Evolutionary conservation across 2,329 filamentous ascomycete genomes (phyloP).

Genomic region (Arthrobotrys musiformis): DNA sequence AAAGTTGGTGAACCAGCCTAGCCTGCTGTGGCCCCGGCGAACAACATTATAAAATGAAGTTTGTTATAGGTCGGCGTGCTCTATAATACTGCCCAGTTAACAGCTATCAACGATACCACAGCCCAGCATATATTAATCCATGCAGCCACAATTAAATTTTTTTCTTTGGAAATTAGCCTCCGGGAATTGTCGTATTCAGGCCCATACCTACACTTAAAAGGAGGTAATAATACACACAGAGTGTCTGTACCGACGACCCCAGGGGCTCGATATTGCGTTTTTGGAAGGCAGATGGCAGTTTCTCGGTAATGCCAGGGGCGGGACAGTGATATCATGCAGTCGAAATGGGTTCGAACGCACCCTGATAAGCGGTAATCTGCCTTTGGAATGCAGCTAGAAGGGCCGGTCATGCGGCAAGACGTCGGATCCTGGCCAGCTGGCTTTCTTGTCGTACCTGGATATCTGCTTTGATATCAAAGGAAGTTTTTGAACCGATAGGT

Average conservation of each 20-base stretch:
- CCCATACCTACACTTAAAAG: neutral
- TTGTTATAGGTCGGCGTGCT: no score
- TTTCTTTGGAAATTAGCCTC: no score
- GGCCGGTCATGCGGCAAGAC: constrained; percentile 10
- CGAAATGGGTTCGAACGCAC: constrained; percentile 4
- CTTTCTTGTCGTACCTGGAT: neutral
- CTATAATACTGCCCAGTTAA: no score
- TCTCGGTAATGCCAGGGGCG: constrained; percentile 18
- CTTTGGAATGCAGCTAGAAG: constrained; percentile 21
- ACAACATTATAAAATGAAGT: no score
- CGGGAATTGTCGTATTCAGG: no score
- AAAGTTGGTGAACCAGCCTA: no score
- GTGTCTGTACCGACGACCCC: neutral
- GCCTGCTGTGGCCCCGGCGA: no score
- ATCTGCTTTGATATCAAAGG: no score
- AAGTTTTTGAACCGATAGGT: no score
- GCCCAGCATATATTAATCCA: no score
- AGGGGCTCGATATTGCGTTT: constrained; percentile 7
- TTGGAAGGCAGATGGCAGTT: neutral
- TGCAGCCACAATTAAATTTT: no score
- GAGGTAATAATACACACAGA: neutral
- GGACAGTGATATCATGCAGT: constrained; percentile 15
- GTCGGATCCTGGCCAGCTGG: neutral
- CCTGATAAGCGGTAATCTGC: constrained; percentile 48
- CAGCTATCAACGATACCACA: no score